A percentile compares a stretch with the other conserved stretches of the same genome.
Evolutionary conservation across 225 moss, liverwort and hornwort species (phyloP).

Genomic region (Polytrichum commune): DNA sequence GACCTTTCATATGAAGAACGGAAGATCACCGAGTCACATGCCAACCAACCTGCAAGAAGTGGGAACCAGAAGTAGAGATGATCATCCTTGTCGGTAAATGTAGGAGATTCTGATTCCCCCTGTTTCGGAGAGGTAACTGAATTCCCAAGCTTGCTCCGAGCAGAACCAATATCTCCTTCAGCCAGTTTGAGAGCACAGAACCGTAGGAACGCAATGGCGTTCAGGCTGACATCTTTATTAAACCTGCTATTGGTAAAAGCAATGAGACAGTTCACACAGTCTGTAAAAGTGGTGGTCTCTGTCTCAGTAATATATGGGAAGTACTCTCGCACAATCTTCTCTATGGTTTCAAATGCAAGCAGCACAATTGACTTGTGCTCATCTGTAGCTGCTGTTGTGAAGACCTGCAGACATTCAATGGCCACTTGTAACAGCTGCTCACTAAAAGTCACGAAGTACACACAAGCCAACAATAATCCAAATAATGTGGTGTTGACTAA

Average conservation of each 20-base stretch:
- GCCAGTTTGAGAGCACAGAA: slow-evolving; percentile 99
- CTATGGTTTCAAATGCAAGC: slow-evolving; percentile 98
- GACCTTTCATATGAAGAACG: too few species aligned
- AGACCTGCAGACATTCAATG: slow-evolving; percentile 65
- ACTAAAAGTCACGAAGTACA: not conserved
- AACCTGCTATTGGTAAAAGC: slow-evolving; percentile 99
- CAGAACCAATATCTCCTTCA: slow-evolving; percentile 90
- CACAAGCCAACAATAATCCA: slow-evolving; percentile 1
- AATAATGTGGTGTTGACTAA: not conserved
- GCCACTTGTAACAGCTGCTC: slow-evolving; percentile 6
- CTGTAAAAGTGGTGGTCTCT: slow-evolving; percentile 98
- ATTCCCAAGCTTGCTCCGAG: slow-evolving; percentile 58
- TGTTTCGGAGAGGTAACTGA: slow-evolving; percentile 34
- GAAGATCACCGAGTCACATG: not conserved
- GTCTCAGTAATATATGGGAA: slow-evolving; percentile 99
- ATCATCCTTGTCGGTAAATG: slow-evolving; percentile 99
- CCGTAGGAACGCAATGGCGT: slow-evolving; percentile 96
- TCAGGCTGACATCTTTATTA: slow-evolving; percentile 95
- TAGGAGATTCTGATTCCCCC: slow-evolving; percentile 63
- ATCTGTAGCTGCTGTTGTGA: slow-evolving; percentile 98
- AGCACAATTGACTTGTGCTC: slow-evolving; percentile 99
- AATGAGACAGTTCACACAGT: slow-evolving; percentile 98
- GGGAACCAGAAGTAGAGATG: slow-evolving; percentile 99
- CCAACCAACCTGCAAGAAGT: slow-evolving; percentile 85
- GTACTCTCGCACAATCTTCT: slow-evolving; percentile 98